Evolutionary conservation across 495 filamentous ascomycete species (phyloP).

Genomic region (Hypoxylon perforatum): DNA sequence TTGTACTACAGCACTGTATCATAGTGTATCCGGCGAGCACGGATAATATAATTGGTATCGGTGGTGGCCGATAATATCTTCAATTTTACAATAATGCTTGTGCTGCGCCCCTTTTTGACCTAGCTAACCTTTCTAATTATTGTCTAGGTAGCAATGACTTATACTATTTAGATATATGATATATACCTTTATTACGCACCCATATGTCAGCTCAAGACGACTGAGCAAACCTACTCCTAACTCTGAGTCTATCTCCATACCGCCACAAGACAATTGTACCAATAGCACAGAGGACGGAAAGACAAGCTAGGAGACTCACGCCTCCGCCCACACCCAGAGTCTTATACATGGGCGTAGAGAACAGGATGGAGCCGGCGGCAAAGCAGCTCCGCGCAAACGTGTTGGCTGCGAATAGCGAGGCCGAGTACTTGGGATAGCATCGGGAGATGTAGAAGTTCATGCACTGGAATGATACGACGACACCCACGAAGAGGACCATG

Average conservation of each 20-base stretch:
- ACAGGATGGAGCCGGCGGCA: constrained; percentile 67
- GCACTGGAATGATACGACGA: constrained; percentile 63
- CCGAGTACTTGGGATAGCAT: constrained; percentile 68
- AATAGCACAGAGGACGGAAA: constrained; percentile 25
- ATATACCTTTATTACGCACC: neutral
- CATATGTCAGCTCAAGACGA: constrained; percentile 17
- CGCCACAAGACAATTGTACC: constrained; percentile 32
- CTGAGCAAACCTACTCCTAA: constrained; percentile 36
- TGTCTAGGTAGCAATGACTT: constrained; percentile 3
- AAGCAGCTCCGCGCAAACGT: constrained; percentile 64
- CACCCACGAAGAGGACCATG: constrained; percentile 61
- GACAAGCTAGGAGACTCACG: constrained; percentile 67
- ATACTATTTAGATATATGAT: neutral
- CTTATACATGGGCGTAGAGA: constrained; percentile 64
- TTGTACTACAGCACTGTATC: constrained; percentile 37
- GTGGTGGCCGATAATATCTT: constrained; percentile 14
- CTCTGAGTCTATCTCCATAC: constrained; percentile 34
- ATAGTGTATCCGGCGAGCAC: constrained; percentile 29
- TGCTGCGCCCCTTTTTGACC: neutral
- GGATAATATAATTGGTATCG: constrained; percentile 15
- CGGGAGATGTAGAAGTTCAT: constrained; percentile 71
- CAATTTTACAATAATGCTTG: constrained; percentile 23
- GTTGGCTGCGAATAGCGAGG: constrained; percentile 66
- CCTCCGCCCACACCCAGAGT: constrained; percentile 68
- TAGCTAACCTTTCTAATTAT: neutral